Evolutionary conservation across 176 grass and related monocot genomes (phyloP).

Genomic region (Avena eriantha): DNA sequence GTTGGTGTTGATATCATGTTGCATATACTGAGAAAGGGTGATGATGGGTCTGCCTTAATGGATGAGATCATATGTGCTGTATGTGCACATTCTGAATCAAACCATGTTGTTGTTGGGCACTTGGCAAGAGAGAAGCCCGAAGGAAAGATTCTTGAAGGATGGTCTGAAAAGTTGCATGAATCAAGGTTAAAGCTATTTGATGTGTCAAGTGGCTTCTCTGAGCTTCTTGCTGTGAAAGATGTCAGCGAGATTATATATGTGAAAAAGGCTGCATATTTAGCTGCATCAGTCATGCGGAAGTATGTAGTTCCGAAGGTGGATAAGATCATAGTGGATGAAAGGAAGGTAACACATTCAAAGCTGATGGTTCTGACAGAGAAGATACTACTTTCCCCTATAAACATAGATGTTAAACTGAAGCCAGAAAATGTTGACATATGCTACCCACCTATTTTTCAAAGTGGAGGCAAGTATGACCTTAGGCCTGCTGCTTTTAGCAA

Average conservation of each 20-base stretch:
- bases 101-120: conserved; percentile 53
- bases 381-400: conserved; percentile 60
- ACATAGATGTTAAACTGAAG: conserved; percentile 73
- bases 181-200: conserved; percentile 58
- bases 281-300: conserved; percentile 63
- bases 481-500: conserved; percentile 69
- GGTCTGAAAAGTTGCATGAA: conserved; percentile 63
- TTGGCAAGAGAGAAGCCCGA: conserved; percentile 70
- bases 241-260: conserved; percentile 52
- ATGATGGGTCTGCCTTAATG: conserved; percentile 53
- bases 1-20: conserved; percentile 43
- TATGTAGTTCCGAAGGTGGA: conserved; percentile 81
- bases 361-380: conserved; percentile 74
- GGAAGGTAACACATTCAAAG: conserved; percentile 68
- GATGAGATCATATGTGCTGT: conserved; percentile 58
- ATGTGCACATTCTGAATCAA: conserved; percentile 46
- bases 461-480: conserved; percentile 76
- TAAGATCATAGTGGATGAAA: conserved; percentile 66
- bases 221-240: conserved; percentile 76
- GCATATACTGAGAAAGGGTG: conserved; percentile 55
- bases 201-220: conserved; percentile 63
- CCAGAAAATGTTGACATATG: conserved; percentile 84
- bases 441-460: conserved; percentile 86
- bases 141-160: conserved; percentile 75
- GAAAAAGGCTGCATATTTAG: conserved; percentile 75